Evolutionary conservation across 495 filamentous ascomycete genomes (phyloP).

Genomic region (Xylaria flabelliformis): DNA sequence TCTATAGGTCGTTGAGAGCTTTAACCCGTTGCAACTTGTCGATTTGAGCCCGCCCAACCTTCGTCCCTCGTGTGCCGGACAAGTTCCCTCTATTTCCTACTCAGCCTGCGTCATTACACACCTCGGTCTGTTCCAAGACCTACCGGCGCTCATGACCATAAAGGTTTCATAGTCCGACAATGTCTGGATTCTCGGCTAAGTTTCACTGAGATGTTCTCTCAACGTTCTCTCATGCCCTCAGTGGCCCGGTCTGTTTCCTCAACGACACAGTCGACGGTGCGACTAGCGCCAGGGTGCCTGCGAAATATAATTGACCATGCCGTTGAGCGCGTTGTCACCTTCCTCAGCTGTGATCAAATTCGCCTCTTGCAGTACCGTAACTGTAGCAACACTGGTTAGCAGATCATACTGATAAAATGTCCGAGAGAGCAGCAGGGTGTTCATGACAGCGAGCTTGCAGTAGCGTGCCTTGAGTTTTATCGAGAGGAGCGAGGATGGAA

Average conservation of each 20-base stretch:
- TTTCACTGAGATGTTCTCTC: not conserved
- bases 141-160: constrained; percentile 8
- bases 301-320: constrained; percentile 43
- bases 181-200: not conserved
- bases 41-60: not conserved
- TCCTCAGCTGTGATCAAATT: constrained; percentile 41
- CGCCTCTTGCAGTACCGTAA: constrained; percentile 42
- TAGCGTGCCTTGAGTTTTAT: not conserved
- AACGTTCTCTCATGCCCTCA: constrained; percentile 4
- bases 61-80: constrained; percentile 17
- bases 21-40: not conserved
- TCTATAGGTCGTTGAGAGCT: not conserved
- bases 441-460: not conserved
- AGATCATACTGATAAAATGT: not conserved
- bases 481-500: not conserved
- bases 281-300: constrained; percentile 40
- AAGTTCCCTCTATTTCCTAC: constrained; percentile 6
- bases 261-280: not conserved
- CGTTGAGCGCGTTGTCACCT: constrained; percentile 40
- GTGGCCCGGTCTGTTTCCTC: not conserved
- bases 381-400: constrained; percentile 17
- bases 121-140: constrained; percentile 15
- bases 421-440: not conserved
- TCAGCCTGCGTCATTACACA: not conserved
- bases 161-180: constrained; percentile 6